Conservation (phyloP, 345 rosid species). For the Eucalyptus victrix region DNA sequence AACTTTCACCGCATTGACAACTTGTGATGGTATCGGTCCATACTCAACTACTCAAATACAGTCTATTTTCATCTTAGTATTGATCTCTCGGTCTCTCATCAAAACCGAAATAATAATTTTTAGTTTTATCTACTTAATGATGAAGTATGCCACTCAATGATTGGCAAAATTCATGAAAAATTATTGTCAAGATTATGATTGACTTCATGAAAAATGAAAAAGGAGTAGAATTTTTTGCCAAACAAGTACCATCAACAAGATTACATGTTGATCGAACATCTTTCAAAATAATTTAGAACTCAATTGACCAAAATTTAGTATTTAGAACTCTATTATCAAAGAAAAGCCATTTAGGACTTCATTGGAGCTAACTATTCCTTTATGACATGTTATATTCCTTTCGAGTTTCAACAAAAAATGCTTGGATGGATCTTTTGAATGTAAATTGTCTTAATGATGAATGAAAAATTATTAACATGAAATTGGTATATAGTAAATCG, state of each 20-base stretch:
- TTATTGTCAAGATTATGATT: background rate
- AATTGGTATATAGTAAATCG: background rate
- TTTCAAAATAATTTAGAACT: fast-evolving
- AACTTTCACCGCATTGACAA: fast-evolving
- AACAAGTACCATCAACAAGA: background rate
- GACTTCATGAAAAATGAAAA: background rate
- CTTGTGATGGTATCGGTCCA: fast-evolving
- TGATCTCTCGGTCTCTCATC: fast-evolving
- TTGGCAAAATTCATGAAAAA: background rate
- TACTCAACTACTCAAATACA: background rate
- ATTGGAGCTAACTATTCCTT: background rate
- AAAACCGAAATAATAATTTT: background rate
- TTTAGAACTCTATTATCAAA: background rate
- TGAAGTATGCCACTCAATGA: background rate
- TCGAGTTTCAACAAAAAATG: background rate
- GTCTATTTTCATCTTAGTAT: background rate
- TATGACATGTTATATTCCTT: background rate
- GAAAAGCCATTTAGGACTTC: background rate
- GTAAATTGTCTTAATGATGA: background rate
- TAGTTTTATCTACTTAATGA: background rate
- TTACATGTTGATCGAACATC: background rate
- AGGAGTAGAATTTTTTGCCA: background rate
- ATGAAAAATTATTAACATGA: background rate
- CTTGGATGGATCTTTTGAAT: background rate
- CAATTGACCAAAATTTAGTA: background rate